Percentiles rank a stretch among this genome's conserved stretches.
These are phyloP conservation scores for Tricholoma sp. DNA, from an alignment of 768 basidiomycete species.

Conservation along the genomic window DNA sequence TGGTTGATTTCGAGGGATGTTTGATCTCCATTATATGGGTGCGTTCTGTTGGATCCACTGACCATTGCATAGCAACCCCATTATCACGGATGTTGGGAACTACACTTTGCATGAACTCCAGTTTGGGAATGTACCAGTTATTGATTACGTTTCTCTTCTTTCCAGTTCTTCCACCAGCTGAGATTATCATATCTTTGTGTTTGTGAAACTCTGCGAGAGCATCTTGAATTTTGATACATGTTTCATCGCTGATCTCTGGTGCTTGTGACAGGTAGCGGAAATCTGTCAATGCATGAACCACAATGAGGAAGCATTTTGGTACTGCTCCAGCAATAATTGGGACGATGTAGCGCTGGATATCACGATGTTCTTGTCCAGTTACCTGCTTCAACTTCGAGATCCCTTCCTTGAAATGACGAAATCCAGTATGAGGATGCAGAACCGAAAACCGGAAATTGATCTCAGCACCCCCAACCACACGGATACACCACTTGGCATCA, in stretches of 20 bases:
- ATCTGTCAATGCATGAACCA: conserved; percentile 17
- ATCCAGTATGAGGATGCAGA: conserved; percentile 29
- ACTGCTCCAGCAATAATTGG: conserved; percentile 29
- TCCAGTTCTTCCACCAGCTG: conserved; percentile 16
- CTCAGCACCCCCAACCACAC: conserved; percentile 23
- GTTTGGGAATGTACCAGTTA: conserved; percentile 40
- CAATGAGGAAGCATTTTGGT: conserved; percentile 22
- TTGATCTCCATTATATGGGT: conserved; percentile 29
- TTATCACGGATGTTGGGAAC: conserved; percentile 18
- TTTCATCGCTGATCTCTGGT: conserved; percentile 17
- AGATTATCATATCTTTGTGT: conserved; percentile 29
- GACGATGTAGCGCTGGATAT: conserved; percentile 32
- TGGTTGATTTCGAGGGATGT: conserved; percentile 23
- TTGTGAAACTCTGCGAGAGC: conserved; percentile 26
- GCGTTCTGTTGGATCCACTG: conserved; percentile 30
- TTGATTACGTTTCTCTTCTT: conserved; percentile 18
- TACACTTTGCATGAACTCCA: conserved; percentile 30
- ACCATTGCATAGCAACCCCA: conserved; percentile 30
- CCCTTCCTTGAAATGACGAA: conserved; percentile 32
- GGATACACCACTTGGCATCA: conserved; percentile 23
- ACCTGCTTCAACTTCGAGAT: conserved; percentile 36
- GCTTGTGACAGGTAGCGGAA: conserved; percentile 24
- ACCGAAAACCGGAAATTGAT: conserved; percentile 19
- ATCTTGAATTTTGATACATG: conserved; percentile 11
- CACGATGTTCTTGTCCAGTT: conserved; percentile 33